Base-by-base conservation (phyloP, 306 rosid species). In the Castanospermum australe region DNA sequence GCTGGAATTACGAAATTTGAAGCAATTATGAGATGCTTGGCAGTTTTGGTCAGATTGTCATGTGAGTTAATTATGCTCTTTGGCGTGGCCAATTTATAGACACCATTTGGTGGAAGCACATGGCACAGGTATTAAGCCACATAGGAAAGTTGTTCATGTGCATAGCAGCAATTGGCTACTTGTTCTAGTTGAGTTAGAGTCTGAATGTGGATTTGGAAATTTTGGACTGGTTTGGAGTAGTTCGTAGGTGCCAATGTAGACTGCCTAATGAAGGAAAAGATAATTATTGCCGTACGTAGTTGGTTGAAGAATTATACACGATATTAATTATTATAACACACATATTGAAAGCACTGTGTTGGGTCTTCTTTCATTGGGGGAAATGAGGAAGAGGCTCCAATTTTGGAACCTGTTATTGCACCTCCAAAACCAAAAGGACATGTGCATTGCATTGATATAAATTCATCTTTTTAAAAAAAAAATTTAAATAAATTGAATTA, bases 11-110 rank as follows among this genome's bases (percentile, higher is more conserved):
- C 28, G 59, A 68, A 47, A 48, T 54, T 30, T n/a, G 21, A 67
- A 74, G 80, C 76, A 81, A 81, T 74, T 32, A 81, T 81, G 52
- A 56, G 76, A 74, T 81, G 71, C 55, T 74, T 79, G 76, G 65
- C 55, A 79, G 42, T 36, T 84, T 69, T 75, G 80, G 82, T 63
- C 44, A 80, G 81, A 71, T 55, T 84, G 84, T 77, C 79, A 70
- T 76, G 76, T 76, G 71, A 75, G 48, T 76, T 79, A 79, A 84
- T 60, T 45, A 76, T 84, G 81, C 72, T 69, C 17, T 59, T 62
- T 80, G 84, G 81, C 59, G 11, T 69, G 51, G 80, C 44, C 20
- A 77, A 13, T 77, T 70, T 71, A 83, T 78, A 77, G 80, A 74
- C 61, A 48, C 11, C 5, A 41, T 67, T 78, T 78, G 68, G 83